These are phyloP conservation scores for Cucurbita argyrosperma DNA, from an alignment of 306 rosid species.

Conservation along the genomic window DNA sequence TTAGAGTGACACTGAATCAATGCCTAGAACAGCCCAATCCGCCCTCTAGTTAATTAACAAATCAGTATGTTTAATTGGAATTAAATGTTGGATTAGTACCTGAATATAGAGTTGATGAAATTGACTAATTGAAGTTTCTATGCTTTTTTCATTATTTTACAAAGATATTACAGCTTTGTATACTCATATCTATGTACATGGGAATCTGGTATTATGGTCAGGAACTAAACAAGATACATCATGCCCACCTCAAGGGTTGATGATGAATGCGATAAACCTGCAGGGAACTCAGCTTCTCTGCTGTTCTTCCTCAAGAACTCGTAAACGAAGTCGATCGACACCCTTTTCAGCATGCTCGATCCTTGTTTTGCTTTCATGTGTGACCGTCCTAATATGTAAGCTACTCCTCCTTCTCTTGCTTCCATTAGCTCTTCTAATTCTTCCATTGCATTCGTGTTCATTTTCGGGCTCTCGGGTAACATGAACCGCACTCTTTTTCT, in stretches of 20 bases:
- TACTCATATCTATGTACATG: conserved; percentile 1
- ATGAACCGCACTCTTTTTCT: conserved; percentile 68
- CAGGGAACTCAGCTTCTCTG: conserved; percentile 40
- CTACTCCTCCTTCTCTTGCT: conserved; percentile 75
- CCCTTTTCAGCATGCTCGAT: conserved; percentile 45
- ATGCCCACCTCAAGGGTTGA: conserved; percentile 87
- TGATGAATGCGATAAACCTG: conserved; percentile 52
- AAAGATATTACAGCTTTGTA: neutral
- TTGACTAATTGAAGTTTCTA: neutral
- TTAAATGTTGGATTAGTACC: neutral
- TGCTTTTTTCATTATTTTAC: neutral
- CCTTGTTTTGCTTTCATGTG: conserved; percentile 76
- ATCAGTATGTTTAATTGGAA: neutral
- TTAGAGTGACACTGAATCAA: too few species aligned
- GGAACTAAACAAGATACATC: conserved; percentile 47
- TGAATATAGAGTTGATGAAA: too few species aligned
- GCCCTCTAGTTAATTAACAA: neutral
- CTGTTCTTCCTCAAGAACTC: conserved; percentile 82
- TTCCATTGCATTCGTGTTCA: conserved; percentile 27
- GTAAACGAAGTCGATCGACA: conserved; percentile 53
- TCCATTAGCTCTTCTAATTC: conserved; percentile 66
- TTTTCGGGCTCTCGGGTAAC: conserved; percentile 60
- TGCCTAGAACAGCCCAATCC: too few species aligned
- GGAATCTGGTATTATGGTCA: neutral
- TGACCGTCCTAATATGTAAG: conserved; percentile 64